Percentiles rank a stretch among this genome's conserved stretches.
These are phyloP conservation scores for Huntiella moniliformis DNA, from an alignment of 2,329 filamentous ascomycete species.

Conservation along the genomic window DNA sequence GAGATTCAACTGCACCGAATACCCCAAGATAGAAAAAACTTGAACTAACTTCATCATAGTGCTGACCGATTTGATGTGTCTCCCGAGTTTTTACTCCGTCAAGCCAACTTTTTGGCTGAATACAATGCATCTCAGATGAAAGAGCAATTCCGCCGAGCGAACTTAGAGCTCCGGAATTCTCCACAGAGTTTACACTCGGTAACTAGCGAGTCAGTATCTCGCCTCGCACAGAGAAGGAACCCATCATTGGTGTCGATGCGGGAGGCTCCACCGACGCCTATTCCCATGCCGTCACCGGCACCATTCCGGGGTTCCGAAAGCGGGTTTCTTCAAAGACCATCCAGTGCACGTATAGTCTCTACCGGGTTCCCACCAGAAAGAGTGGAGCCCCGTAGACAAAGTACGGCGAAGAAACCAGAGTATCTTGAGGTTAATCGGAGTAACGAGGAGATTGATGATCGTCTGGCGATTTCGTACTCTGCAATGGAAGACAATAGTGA, in stretches of 20 bases:
- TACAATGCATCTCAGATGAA: constrained; percentile 76
- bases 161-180: constrained; percentile 36
- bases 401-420: background rate
- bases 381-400: background rate
- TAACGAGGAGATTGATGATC: background rate
- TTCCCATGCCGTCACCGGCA: background rate
- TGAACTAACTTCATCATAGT: constrained; percentile 21
- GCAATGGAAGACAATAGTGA: constrained; percentile 23
- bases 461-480: background rate
- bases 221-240: background rate
- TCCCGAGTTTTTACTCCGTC: constrained; percentile 73
- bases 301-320: constrained; percentile 1
- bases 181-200: constrained; percentile 34
- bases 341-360: background rate
- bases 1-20: constrained; percentile 19
- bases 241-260: background rate
- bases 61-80: constrained; percentile 67
- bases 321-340: background rate
- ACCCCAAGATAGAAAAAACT: background rate
- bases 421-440: background rate
- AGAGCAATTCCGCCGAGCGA: constrained; percentile 69
- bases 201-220: constrained; percentile 18
- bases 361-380: constrained; percentile 1
- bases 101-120: constrained; percentile 87
- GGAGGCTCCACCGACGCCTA: constrained; percentile 1